Evolutionary conservation across 2,329 filamentous ascomycete species (phyloP).

Genomic region (Sporothrix phasma): DNA sequence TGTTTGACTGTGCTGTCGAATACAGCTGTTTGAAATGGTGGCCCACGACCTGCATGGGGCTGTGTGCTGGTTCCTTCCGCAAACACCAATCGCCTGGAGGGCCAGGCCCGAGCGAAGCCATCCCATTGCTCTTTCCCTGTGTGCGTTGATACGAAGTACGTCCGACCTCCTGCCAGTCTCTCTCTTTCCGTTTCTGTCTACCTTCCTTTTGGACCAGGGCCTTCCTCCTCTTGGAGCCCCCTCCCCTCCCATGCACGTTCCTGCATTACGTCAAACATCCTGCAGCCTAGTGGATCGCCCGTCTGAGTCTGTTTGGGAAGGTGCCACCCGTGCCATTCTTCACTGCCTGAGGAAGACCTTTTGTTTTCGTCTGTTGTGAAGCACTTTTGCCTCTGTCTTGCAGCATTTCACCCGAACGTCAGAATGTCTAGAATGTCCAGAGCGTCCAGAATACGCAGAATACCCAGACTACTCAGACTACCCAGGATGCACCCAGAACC

Average conservation of each 20-base stretch:
- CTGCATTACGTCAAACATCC: constrained; percentile 1
- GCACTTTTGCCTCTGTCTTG: no score
- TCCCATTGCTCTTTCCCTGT: not conserved
- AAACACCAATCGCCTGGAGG: not conserved
- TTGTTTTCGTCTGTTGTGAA: no score
- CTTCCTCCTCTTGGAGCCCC: not conserved
- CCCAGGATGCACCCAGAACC: no score
- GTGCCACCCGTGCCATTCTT: not conserved
- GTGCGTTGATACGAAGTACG: no score
- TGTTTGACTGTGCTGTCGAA: not conserved
- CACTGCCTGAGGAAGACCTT: not conserved
- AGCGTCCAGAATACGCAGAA: no score
- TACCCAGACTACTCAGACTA: no score
- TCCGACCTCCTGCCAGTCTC: not conserved
- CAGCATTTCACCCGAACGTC: no score
- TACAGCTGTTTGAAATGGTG: not conserved
- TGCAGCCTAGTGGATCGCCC: not conserved
- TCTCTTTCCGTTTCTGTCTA: not conserved
- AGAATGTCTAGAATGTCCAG: no score
- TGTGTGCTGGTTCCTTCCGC: not conserved
- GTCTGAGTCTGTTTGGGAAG: constrained; percentile 2
- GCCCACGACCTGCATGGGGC: not conserved
- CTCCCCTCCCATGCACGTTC: not conserved
- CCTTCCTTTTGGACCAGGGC: no score
- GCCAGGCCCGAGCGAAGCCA: not conserved